Percentiles rank a stretch among this genome's conserved stretches.
Conservation (phyloP, 2,329 filamentous ascomycete genomes). For the Aspergillus fumigatiaffinis region DNA sequence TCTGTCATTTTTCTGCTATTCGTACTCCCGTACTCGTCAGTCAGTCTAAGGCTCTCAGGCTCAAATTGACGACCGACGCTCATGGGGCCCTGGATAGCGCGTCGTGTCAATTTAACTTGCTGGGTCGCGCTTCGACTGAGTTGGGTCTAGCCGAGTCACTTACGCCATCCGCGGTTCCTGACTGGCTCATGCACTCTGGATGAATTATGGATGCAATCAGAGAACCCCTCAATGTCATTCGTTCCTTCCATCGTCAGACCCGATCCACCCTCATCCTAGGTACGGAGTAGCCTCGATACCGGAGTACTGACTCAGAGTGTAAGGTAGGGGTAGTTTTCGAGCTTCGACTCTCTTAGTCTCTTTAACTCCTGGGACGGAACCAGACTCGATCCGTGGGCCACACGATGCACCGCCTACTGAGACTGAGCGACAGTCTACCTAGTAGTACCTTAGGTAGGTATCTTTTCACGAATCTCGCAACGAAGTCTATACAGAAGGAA, state of each 20-base stretch:
- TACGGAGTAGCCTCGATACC: neutral
- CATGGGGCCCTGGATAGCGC: conserved; percentile 11
- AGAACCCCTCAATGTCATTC: neutral
- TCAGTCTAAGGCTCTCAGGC: neutral
- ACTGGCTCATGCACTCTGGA: neutral
- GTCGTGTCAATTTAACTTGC: conserved; percentile 16
- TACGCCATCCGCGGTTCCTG: neutral
- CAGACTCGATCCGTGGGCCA: conserved; percentile 16
- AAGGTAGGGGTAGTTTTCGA: neutral
- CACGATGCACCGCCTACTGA: conserved; percentile 1
- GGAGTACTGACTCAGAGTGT: no score
- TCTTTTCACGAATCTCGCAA: no score
- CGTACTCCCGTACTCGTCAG: neutral
- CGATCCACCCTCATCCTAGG: neutral
- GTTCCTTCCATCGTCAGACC: neutral
- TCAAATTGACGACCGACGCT: neutral
- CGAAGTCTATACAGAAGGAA: neutral
- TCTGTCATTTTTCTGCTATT: neutral
- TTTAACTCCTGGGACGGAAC: conserved; percentile 11
- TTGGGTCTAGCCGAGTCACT: neutral
- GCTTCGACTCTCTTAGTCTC: neutral
- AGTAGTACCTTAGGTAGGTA: no score
- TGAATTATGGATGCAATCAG: neutral
- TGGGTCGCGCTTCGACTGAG: conserved; percentile 11
- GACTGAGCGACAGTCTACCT: neutral